These are phyloP conservation scores for Neonothopanus nambi DNA, from an alignment of 1,284 basidiomycete genomes.

Conservation along the genomic window DNA sequence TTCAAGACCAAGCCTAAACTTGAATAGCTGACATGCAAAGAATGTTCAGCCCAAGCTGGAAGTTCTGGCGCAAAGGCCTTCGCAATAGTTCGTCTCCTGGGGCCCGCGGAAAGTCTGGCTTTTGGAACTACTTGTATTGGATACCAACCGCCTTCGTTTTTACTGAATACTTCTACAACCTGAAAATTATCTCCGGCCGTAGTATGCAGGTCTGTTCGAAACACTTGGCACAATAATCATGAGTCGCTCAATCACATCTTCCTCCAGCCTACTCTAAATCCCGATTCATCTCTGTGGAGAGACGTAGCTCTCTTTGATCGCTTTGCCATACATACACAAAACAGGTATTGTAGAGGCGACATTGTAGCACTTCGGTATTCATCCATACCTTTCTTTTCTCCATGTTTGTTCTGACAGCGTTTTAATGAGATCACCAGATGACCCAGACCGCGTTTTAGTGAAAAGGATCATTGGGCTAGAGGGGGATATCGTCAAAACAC, in stretches of 20 bases:
- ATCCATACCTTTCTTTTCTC: slow-evolving; percentile 9
- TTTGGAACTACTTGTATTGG: slow-evolving; percentile 47
- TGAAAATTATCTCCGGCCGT: slow-evolving; percentile 59
- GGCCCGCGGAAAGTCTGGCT: background rate
- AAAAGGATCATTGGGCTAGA: slow-evolving; percentile 70
- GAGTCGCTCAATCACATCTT: no score
- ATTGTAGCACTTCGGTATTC: slow-evolving; percentile 61
- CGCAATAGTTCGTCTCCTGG: no score
- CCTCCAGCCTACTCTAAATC: slow-evolving; percentile 73
- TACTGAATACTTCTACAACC: slow-evolving; percentile 49
- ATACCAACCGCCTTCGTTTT: slow-evolving; percentile 53
- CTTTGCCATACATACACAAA: slow-evolving; percentile 38
- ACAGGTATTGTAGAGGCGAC: slow-evolving; percentile 55
- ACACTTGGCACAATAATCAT: background rate
- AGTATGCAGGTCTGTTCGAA: slow-evolving; percentile 70
- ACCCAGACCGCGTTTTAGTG: slow-evolving; percentile 54
- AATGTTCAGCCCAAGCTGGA: no score
- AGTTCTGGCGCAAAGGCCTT: no score
- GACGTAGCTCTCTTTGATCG: slow-evolving; percentile 70
- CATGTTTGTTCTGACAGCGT: background rate
- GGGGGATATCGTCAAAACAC: slow-evolving; percentile 64
- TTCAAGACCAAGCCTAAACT: no score
- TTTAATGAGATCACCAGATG: slow-evolving; percentile 60
- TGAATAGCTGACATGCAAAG: no score
- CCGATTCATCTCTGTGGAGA: slow-evolving; percentile 58